These are phyloP conservation scores for Podaxis sp. DNA, from an alignment of 768 basidiomycete species.

Conservation along the genomic window DNA sequence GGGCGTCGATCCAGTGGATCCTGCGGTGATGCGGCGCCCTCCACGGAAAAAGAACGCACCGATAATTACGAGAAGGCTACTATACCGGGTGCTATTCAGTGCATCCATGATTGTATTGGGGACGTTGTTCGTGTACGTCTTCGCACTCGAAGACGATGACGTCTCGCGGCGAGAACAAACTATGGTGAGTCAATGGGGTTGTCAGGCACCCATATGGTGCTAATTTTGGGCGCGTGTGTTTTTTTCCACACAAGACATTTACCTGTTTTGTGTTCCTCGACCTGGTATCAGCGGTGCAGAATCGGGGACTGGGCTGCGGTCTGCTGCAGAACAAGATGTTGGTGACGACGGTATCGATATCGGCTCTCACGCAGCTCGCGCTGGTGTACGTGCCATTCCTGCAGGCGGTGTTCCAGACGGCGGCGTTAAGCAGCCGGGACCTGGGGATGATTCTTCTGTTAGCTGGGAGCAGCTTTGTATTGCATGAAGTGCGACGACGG, in stretches of 20 bases:
- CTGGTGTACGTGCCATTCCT: slow-evolving; percentile 90
- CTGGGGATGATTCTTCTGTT: slow-evolving; percentile 68
- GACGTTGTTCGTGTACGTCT: slow-evolving; percentile 83
- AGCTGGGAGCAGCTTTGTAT: slow-evolving; percentile 57
- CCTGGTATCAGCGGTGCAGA: slow-evolving; percentile 92
- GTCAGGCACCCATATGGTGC: not conserved
- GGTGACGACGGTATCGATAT: slow-evolving; percentile 82
- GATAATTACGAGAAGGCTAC: slow-evolving; percentile 73
- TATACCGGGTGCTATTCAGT: slow-evolving; percentile 86
- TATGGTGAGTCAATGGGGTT: slow-evolving; percentile 61
- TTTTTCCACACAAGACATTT: slow-evolving; percentile 68
- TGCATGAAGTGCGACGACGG: slow-evolving; percentile 79
- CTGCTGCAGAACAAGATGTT: slow-evolving; percentile 88
- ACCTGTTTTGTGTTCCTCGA: slow-evolving; percentile 97
- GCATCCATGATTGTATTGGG: slow-evolving; percentile 90
- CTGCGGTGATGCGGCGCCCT: slow-evolving; percentile 87
- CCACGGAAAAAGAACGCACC: slow-evolving; percentile 92
- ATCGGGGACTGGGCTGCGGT: slow-evolving; percentile 86
- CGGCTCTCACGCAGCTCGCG: slow-evolving; percentile 79
- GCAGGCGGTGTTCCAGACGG: slow-evolving; percentile 94
- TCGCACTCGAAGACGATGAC: slow-evolving; percentile 79
- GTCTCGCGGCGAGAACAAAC: slow-evolving; percentile 91
- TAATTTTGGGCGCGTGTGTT: slow-evolving; percentile 1
- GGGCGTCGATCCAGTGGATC: slow-evolving; percentile 95
- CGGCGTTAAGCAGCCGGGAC: slow-evolving; percentile 69